Percentiles rank a stretch among this genome's conserved stretches.
Evolutionary conservation across 169 alveolate species (phyloP).

Genomic region (Ichthyophthirius multifiliis): DNA sequence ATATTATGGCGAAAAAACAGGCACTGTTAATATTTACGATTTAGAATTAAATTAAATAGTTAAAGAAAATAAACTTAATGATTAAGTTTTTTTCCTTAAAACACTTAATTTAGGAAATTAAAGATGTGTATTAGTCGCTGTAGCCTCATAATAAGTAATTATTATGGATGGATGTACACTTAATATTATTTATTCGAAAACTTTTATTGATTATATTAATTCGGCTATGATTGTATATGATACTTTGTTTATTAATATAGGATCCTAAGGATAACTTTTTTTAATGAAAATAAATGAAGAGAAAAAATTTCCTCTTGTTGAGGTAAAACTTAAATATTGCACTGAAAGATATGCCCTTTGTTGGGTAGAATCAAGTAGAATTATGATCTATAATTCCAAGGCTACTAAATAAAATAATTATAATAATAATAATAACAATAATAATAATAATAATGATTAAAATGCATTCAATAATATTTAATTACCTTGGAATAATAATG

Average conservation of each 20-base stretch:
- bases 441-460: background rate
- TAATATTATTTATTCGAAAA: background rate
- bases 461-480: background rate
- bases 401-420: background rate
- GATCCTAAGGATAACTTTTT: background rate
- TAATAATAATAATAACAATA: background rate
- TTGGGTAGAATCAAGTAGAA: background rate
- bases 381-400: background rate
- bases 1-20: constrained; percentile 1
- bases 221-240: constrained; percentile 3
- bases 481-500: background rate
- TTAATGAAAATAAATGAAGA: background rate
- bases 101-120: background rate
- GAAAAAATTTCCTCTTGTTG: background rate
- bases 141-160: background rate
- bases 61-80: background rate
- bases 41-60: background rate
- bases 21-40: background rate
- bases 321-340: background rate
- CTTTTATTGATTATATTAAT: background rate
- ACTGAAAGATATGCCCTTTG: background rate
- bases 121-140: background rate
- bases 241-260: background rate
- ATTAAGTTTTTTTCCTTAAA: background rate
- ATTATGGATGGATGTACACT: background rate